phyloP scores from a whole-genome alignment of 306 rosid species.

The Quercus alba region DNA sequence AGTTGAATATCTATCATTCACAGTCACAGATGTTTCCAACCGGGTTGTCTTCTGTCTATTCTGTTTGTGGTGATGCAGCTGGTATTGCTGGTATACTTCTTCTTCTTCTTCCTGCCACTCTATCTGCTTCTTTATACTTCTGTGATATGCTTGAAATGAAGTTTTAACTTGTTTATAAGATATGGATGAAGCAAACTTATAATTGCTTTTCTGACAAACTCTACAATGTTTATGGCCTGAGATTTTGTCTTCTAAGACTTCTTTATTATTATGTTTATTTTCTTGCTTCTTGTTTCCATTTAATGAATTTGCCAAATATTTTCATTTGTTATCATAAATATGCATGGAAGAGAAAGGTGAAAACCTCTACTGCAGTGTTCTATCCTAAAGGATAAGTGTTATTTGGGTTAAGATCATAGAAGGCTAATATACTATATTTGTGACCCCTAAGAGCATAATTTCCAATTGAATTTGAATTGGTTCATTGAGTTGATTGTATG shows the following conservation, averaged over 20 bases:
- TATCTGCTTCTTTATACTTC: background rate
- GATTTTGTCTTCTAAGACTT: background rate
- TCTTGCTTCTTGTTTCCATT: background rate
- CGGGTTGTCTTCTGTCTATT: slow-evolving; percentile 29
- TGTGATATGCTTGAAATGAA: background rate
- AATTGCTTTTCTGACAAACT: background rate
- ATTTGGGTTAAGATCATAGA: background rate
- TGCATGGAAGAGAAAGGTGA: background rate
- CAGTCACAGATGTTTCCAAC: slow-evolving; percentile 3
- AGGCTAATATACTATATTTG: background rate
- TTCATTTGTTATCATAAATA: background rate
- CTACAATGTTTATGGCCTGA: background rate
- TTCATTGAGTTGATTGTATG: background rate
- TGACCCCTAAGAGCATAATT: background rate
- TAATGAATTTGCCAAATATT: background rate
- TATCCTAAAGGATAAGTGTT: background rate
- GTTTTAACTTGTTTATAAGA: background rate
- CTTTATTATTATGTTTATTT: background rate
- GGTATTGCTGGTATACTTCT: slow-evolving; percentile 37
- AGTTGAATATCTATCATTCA: background rate
- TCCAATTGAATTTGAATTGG: background rate
- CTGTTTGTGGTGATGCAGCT: slow-evolving; percentile 22
- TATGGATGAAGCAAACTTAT: background rate
- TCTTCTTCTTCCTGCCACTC: slow-evolving; percentile 1
- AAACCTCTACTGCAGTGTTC: background rate